phyloP scores from a whole-genome alignment of 441 rosid genomes.

The Breynia disticha region DNA sequence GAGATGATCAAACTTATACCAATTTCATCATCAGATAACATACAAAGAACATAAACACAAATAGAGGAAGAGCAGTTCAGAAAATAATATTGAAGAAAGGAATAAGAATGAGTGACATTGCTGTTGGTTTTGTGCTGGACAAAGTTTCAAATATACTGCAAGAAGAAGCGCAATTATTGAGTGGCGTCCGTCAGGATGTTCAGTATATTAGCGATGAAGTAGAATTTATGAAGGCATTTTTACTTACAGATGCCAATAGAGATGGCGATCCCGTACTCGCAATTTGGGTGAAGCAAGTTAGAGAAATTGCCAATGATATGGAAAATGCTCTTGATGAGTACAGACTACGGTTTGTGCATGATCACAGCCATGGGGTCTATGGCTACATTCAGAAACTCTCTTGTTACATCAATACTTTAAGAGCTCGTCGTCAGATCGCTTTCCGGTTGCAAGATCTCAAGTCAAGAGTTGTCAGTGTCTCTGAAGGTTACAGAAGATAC shows the following conservation, averaged over 20 bases:
- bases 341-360: conserved; percentile 16
- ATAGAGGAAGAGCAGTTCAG: no score
- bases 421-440: conserved; percentile 22
- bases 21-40: no score
- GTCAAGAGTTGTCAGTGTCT: conserved; percentile 12
- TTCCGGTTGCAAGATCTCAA: conserved; percentile 14
- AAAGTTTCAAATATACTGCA: conserved; percentile 21
- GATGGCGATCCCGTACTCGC: conserved; percentile 24
- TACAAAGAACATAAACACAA: no score
- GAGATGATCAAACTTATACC: no score
- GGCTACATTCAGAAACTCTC: conserved; percentile 11
- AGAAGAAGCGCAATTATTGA: conserved; percentile 16
- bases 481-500: conserved; percentile 1
- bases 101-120: conserved; percentile 29
- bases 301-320: conserved; percentile 24
- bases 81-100: not conserved
- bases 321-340: conserved; percentile 36
- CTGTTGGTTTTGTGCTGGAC: conserved; percentile 18
- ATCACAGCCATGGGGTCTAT: conserved; percentile 8
- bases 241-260: conserved; percentile 27
- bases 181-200: conserved; percentile 21
- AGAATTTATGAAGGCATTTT: conserved; percentile 26
- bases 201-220: conserved; percentile 23
- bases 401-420: conserved; percentile 16
- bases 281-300: conserved; percentile 31